Evolutionary conservation across 1,284 basidiomycete genomes (phyloP), one percentile per base, ranked within the genome.

Genomic region (Tilletiopsis washingtonensis): DNA sequence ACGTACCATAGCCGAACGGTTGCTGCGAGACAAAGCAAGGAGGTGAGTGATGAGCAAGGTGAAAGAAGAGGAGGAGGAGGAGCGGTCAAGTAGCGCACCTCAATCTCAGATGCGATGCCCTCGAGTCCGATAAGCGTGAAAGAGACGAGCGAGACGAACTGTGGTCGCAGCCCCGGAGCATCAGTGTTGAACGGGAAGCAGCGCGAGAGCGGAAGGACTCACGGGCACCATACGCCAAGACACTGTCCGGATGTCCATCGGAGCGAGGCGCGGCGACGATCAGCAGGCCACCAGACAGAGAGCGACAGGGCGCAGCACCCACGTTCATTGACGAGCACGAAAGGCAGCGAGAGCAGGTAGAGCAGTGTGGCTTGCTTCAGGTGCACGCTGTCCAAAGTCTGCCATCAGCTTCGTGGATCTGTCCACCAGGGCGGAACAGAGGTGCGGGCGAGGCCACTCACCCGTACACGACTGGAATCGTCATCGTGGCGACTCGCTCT

Each of bases 111-210:
- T 0, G 88, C 88, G 56, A 93, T 91, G 9, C 88, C 88, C 75
- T 93, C 90, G 47, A 93, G 85, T 11, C 88, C 89, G 84, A 90
- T 89, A 56, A 91, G 80, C 3, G 86, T 90, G 75, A 91, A 88
- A 12, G 86, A 84, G 26, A 88, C 84, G 2, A 73, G 53, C 14
- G 57, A 62, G 9, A 87, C 82, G 25, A 91, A 78, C 29, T 34
- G 29, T n/a, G n/a, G 85, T 9, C 9, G 9, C 9, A 34, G n/a
- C 29, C 9, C 29, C n/a, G 9, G 9, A 34, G 29, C 29, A 34
- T 34, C 9, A 9, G n/a, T n/a, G n/a, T n/a, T n/a, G n/a, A n/a
- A n/a, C n/a, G n/a, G n/a, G n/a, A n/a, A n/a, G n/a, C n/a, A n/a
- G n/a, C n/a, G n/a, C n/a, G n/a, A n/a, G n/a, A n/a, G n/a, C n/a